These are phyloP conservation scores for Talaromyces sp. DNA, from an alignment of 2,329 filamentous ascomycete genomes.

Conservation along the genomic window DNA sequence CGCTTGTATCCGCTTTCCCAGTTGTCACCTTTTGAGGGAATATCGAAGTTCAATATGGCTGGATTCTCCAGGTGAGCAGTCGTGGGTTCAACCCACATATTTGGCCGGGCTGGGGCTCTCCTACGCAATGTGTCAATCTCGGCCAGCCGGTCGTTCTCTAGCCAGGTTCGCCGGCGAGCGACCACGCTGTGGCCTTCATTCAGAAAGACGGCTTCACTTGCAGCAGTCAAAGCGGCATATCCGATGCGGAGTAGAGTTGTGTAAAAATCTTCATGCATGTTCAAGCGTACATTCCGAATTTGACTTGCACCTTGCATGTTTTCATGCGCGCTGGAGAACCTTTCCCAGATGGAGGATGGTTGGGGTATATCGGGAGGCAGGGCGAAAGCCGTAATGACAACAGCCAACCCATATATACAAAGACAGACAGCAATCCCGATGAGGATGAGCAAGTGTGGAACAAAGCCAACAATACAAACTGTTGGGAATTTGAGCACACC, in stretches of 20 bases:
- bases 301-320: conserved; percentile 93
- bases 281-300: conserved; percentile 72
- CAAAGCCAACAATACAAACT: conserved; percentile 89
- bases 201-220: conserved; percentile 90
- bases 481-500: conserved; percentile 84
- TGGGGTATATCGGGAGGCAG: conserved; percentile 48
- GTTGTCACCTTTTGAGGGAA: conserved; percentile 21
- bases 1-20: conserved; percentile 44
- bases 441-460: conserved; percentile 86
- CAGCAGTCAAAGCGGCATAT: conserved; percentile 83
- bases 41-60: conserved; percentile 29
- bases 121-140: conserved; percentile 60
- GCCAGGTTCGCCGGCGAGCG: conserved; percentile 74
- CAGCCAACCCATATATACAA: conserved; percentile 69
- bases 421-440: conserved; percentile 70
- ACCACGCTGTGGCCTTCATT: conserved; percentile 79
- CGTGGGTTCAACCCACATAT: conserved; percentile 13
- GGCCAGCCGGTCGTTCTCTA: conserved; percentile 77
- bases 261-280: conserved; percentile 91
- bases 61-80: conserved; percentile 24
- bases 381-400: conserved; percentile 68
- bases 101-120: conserved; percentile 15
- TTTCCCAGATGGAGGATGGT: conserved; percentile 48
- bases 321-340: conserved; percentile 66
- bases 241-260: conserved; percentile 81